Percentiles rank a stretch among this genome's conserved stretches.
These are phyloP conservation scores for Globisporangium middletonii DNA, from an alignment of 352 stramenopile species.

Conservation along the genomic window DNA sequence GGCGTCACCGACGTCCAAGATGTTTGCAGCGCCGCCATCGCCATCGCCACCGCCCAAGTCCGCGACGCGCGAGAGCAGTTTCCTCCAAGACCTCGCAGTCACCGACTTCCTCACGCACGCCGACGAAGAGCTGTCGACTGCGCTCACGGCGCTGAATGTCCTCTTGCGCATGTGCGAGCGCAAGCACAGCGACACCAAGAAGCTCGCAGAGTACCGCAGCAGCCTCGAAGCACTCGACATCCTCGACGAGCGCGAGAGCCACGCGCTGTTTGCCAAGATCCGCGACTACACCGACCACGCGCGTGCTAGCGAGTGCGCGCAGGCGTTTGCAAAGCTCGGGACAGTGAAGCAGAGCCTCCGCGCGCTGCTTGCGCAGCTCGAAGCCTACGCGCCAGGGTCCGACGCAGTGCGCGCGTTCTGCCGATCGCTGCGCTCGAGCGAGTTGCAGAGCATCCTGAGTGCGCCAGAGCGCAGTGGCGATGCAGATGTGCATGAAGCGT, in stretches of 20 bases:
- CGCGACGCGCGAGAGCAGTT: slow-evolving; percentile 26
- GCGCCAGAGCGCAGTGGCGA: background rate
- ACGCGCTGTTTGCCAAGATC: slow-evolving; percentile 33
- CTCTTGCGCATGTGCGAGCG: slow-evolving; percentile 70
- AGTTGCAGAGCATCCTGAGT: slow-evolving; percentile 23
- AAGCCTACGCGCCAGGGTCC: slow-evolving; percentile 39
- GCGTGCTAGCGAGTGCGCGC: slow-evolving; percentile 25
- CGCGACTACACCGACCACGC: slow-evolving; percentile 18
- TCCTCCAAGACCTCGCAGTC: slow-evolving; percentile 60
- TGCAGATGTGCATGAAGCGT: too few species aligned
- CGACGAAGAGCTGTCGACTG: slow-evolving; percentile 72
- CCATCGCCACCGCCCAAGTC: background rate
- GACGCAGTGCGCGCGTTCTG: slow-evolving; percentile 46
- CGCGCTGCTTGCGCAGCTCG: slow-evolving; percentile 49
- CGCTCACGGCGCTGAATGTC: slow-evolving; percentile 68
- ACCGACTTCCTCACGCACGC: slow-evolving; percentile 66
- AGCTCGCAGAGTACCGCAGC: slow-evolving; percentile 50
- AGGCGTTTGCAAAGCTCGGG: slow-evolving; percentile 43
- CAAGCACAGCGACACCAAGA: slow-evolving; percentile 37
- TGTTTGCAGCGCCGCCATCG: too few species aligned
- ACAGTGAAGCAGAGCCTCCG: slow-evolving; percentile 55
- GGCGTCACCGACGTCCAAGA: too few species aligned
- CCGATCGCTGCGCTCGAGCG: slow-evolving; percentile 28
- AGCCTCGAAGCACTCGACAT: slow-evolving; percentile 69
- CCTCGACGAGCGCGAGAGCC: slow-evolving; percentile 55